Evolutionary conservation across 2,329 filamentous ascomycete genomes (phyloP).

Genomic region (Phoma sp.): DNA sequence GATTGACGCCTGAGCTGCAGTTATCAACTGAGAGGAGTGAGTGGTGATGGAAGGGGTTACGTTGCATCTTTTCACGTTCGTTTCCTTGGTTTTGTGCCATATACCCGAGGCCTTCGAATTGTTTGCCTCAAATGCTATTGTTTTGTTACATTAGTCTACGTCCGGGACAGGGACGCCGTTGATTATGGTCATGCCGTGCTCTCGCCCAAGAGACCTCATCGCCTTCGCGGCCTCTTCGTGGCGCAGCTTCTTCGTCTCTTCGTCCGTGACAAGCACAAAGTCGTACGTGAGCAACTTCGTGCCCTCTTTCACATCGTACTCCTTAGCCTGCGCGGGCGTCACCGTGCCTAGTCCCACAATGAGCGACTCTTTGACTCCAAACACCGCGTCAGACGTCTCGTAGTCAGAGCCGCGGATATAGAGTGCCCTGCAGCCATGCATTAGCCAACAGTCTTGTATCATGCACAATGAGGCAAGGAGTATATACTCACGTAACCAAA

Average conservation of each 20-base stretch:
- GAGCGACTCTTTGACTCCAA: slow-evolving; percentile 83
- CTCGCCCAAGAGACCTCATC: slow-evolving; percentile 68
- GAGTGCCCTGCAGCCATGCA: slow-evolving; percentile 63
- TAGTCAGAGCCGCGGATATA: slow-evolving; percentile 82
- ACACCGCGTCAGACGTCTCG: slow-evolving; percentile 83
- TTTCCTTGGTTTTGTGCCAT: background rate
- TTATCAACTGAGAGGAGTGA: background rate
- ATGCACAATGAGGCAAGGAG: too few species aligned
- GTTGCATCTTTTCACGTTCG: background rate
- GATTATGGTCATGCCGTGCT: slow-evolving; percentile 70
- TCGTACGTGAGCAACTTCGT: slow-evolving; percentile 72
- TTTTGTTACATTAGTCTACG: slow-evolving; percentile 54
- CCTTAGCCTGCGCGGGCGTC: slow-evolving; percentile 34
- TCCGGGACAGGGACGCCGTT: slow-evolving; percentile 81
- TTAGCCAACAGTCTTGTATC: background rate
- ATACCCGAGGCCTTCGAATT: slow-evolving; percentile 10
- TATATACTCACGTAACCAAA: slow-evolving; percentile 75
- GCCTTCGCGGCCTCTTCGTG: slow-evolving; percentile 72
- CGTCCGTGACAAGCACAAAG: slow-evolving; percentile 77
- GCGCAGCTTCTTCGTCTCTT: slow-evolving; percentile 71
- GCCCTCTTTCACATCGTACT: slow-evolving; percentile 68
- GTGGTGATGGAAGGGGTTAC: too few species aligned
- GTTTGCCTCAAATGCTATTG: slow-evolving; percentile 6
- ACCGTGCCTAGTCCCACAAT: slow-evolving; percentile 50
- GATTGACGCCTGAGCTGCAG: slow-evolving; percentile 8